Evolutionary conservation across 2,329 filamentous ascomycete genomes (phyloP), one percentile per base, ranked within the genome.

Genomic region (Aspergillus udagawae): DNA sequence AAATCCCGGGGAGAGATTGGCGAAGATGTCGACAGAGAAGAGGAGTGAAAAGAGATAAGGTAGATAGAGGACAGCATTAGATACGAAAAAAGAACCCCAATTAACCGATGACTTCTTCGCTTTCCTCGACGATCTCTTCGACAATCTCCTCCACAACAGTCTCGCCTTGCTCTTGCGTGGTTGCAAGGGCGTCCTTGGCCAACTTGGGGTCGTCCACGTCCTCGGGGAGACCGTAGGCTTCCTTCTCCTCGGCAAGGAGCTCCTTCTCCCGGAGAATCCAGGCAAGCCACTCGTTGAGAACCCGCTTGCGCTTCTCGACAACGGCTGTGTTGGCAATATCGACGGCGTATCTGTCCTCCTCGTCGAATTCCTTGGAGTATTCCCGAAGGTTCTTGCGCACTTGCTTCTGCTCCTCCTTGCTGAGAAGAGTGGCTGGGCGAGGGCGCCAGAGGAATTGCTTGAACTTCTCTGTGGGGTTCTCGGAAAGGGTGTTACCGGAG

Each of bases 331-430:
- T 94, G 67, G 93, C 94, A 55, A 91, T 93, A 61, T 92, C 93
- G 71, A 92, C 92, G 72, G 93, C 92, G 73, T 95, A 92, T 63
- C 89, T 86, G 77, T 99, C 95, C 74, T 96, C 89, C 78, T 96
- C 91, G 67, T 99, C 94, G 75, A 99, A 99, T 64, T 90, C 82
- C 73, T 91, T 90, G 75, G 88, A 91, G 85, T 97, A 99, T 77
- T 97, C 94, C 66, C 93, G 90, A 55, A 99, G 87, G 79, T 97
- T 99, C 86, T 96, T 97, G 80, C 95, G 93, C 70, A 97, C 91
- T 70, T 89, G 85, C 83, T 97, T 96, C 81, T 97, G 94, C 82
- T 99, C 93, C 62, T 97, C 93, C 80, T 96, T 96, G 75, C 85
- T 87, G 57, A 99, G 88, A 61, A 99, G 86, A n/a, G 91, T 94